Conservation (phyloP, 1,284 basidiomycete species). For the Heimioporus retisporus region DNA sequence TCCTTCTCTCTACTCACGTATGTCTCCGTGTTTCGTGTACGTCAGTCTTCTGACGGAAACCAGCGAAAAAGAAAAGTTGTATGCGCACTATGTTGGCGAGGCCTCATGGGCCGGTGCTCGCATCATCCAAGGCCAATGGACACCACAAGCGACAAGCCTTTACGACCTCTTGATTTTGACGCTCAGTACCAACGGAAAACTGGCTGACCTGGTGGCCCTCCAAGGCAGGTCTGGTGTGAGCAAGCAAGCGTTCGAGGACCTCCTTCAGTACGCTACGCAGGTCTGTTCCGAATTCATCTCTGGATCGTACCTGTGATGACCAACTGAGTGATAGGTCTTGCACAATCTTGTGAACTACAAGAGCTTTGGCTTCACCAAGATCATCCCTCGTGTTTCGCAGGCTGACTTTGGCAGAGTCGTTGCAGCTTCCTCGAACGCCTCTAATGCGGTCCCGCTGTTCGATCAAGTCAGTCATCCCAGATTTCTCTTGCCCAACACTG, state of each 20-base stretch:
- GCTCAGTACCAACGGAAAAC: constrained; percentile 69
- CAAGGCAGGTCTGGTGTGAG: constrained; percentile 63
- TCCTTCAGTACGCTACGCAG: constrained; percentile 80
- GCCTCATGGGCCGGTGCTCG: constrained; percentile 87
- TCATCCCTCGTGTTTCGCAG: constrained; percentile 74
- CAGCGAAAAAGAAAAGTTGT: constrained; percentile 80
- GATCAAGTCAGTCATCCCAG: constrained; percentile 56
- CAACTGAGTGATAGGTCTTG: constrained; percentile 59
- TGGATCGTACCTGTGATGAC: background rate
- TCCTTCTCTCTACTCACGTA: constrained; percentile 78
- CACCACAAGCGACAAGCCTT: constrained; percentile 65
- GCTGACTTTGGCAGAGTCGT: constrained; percentile 74
- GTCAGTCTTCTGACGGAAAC: constrained; percentile 1
- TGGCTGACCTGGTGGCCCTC: constrained; percentile 67
- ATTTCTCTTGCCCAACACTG: constrained; percentile 5
- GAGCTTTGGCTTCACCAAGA: constrained; percentile 87
- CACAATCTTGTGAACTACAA: constrained; percentile 85
- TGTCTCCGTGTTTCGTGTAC: constrained; percentile 17
- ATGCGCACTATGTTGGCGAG: constrained; percentile 74
- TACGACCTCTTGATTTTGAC: constrained; percentile 77
- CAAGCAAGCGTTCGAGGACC: constrained; percentile 71
- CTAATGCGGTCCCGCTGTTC: constrained; percentile 70
- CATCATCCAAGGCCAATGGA: constrained; percentile 88
- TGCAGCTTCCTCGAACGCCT: constrained; percentile 64
- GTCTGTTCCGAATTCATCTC: constrained; percentile 46